Evolutionary conservation across 192 early-diverging fungal genomes (phyloP), one percentile per base, ranked within the genome.

Genomic region (Allomyces javanicus): DNA sequence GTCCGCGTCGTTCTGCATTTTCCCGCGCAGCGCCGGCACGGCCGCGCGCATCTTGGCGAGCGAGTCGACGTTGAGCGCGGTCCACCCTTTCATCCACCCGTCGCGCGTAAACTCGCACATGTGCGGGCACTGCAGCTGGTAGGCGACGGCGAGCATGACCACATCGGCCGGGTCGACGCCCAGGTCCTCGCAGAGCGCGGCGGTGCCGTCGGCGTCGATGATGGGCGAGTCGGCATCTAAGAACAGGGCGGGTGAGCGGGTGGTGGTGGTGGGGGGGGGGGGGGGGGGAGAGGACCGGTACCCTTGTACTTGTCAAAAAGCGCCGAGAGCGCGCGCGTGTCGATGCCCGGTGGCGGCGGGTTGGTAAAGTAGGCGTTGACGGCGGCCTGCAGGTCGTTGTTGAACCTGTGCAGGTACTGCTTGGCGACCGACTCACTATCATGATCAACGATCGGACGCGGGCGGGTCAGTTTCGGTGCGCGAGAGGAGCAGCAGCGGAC

Each of bases 231-330:
- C 83, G 23, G 75, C 67, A 67, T 85, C 82, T 82, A 40, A 25
- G 22, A 9, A 24, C n/a, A n/a, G 24, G 67, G 9, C 40, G 25
- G 25, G 45, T 61, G 65, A 63, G 63, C 22, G n/a, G n/a, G 25
- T 24, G 65, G 66, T n/a, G 22, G 24, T 17, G 22, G 61, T 43
- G 43, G n/a, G 44, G 17, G 25, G 19, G 25, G 63, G 22, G 40
- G 21, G 6, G 19, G 25, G 44, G 27, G 44, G 61, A 22, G 43
- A 44, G 17, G 55, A 23, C 45, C 62, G 19, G 24, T 70, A 89
- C 89, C 87, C 78, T 88, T 83, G 74, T 86, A 91, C 50, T 77
- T 76, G 27, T 87, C 79, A 75, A 89, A 91, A 22, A 89, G 76
- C 33, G 73, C 73, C 45, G 73, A 67, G 25, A 89, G 70, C 62